A percentile compares a stretch with the other conserved stretches of the same genome.
Conservation (phyloP, 2,329 filamentous ascomycete genomes). For the Coniochaeta pulveracea region DNA sequence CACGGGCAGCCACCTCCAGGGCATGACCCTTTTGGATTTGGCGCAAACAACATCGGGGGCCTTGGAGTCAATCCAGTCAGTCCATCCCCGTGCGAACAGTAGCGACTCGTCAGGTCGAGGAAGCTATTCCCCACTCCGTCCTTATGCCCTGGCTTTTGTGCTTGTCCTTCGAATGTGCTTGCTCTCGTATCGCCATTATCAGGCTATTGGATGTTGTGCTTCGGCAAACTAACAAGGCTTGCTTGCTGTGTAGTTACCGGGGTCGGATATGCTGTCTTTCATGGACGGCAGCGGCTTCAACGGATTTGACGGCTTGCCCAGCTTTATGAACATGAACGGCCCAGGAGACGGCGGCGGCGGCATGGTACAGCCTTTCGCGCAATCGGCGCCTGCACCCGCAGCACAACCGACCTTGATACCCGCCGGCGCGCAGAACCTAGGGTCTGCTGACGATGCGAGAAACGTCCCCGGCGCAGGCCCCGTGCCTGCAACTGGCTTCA, state of each 20-base stretch:
- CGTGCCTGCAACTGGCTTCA: neutral
- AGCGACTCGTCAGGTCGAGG: neutral
- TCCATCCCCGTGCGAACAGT: constrained; percentile 2
- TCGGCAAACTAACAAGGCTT: neutral
- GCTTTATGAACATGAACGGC: constrained; percentile 2
- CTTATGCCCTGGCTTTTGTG: neutral
- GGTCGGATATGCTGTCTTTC: constrained; percentile 2
- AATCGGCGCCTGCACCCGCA: neutral
- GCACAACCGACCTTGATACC: neutral
- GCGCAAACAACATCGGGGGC: neutral
- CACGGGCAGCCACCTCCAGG: constrained; percentile 1
- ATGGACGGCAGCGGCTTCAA: neutral
- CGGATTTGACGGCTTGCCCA: constrained; percentile 1
- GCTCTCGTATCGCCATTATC: no score
- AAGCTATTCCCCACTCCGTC: neutral
- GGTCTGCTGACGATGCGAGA: neutral
- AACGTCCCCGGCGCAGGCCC: constrained; percentile 2
- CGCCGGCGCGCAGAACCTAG: constrained; percentile 1
- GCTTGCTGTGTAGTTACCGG: neutral
- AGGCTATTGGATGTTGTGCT: no score
- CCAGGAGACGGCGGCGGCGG: neutral
- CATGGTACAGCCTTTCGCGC: neutral
- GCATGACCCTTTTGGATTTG: constrained; percentile 1
- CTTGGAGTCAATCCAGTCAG: constrained; percentile 1
- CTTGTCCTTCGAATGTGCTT: neutral